phyloP scores from a whole-genome alignment of 2,329 filamentous ascomycete genomes.

The Diaporthe sp. region DNA sequence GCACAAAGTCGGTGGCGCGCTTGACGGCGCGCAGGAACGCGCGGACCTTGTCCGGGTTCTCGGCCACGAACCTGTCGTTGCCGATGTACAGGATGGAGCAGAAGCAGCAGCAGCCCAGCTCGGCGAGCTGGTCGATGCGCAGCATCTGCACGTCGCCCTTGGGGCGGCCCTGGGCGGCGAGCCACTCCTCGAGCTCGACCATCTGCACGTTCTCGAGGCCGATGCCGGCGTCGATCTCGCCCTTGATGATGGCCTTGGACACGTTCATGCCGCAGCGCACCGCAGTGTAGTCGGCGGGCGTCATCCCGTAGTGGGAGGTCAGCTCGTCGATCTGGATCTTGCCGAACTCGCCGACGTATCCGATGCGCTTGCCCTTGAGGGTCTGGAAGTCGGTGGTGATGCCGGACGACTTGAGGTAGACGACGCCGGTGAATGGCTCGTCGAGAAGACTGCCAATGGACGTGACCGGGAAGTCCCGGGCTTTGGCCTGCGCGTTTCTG shows the following conservation, averaged over 20 bases:
- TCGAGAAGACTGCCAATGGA: conserved; percentile 83
- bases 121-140: conserved; percentile 83
- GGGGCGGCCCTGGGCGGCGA: conserved; percentile 71
- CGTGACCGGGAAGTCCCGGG: conserved; percentile 78
- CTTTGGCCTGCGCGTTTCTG: conserved; percentile 68
- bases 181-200: conserved; percentile 86
- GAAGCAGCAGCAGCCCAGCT: conserved; percentile 87
- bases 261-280: conserved; percentile 88
- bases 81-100: conserved; percentile 86
- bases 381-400: conserved; percentile 82
- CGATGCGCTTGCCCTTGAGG: conserved; percentile 82
- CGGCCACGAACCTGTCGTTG: conserved; percentile 77
- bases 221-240: conserved; percentile 78
- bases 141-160: conserved; percentile 81
- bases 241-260: conserved; percentile 80
- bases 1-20: conserved; percentile 79
- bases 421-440: conserved; percentile 84
- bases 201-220: conserved; percentile 87
- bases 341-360: conserved; percentile 85
- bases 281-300: conserved; percentile 79
- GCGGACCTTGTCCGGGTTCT: conserved; percentile 74
- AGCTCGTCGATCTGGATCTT: conserved; percentile 89
- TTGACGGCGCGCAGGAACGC: conserved; percentile 82
- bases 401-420: conserved; percentile 81
- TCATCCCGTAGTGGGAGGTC: conserved; percentile 83